Conservation (phyloP, 2,329 filamentous ascomycete genomes). For the Verticillium tricorpus region DNA sequence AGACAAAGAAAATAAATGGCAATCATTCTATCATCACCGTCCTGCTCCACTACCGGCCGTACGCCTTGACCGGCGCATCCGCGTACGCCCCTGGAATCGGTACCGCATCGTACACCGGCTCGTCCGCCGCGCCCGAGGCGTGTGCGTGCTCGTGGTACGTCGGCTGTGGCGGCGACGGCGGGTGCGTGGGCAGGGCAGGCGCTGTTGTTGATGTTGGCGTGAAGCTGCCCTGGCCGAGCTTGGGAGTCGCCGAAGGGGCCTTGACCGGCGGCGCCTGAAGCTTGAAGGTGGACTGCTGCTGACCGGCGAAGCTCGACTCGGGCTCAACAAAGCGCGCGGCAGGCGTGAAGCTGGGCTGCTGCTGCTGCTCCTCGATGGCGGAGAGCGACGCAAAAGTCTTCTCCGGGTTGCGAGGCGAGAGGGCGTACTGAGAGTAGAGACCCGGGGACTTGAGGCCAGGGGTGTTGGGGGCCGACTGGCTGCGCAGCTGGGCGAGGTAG, state of each 20-base stretch:
- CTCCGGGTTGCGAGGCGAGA: slow-evolving; percentile 36
- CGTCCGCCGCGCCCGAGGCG: slow-evolving; percentile 67
- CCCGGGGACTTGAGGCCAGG: slow-evolving; percentile 72
- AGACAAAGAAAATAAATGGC: neutral
- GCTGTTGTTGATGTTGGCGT: slow-evolving; percentile 39
- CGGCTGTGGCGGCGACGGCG: slow-evolving; percentile 35
- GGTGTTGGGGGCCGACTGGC: slow-evolving; percentile 91
- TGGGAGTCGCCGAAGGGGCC: slow-evolving; percentile 73
- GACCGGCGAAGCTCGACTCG: slow-evolving; percentile 54
- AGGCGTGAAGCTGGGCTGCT: slow-evolving; percentile 46
- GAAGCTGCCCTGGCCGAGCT: slow-evolving; percentile 59
- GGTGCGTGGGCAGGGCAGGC: slow-evolving; percentile 14
- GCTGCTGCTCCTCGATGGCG: slow-evolving; percentile 27
- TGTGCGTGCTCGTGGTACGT: slow-evolving; percentile 58
- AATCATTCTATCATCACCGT: neutral
- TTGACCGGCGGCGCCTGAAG: slow-evolving; percentile 81
- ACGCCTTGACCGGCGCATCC: slow-evolving; percentile 1
- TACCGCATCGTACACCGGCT: slow-evolving; percentile 79
- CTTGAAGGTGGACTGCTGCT: slow-evolving; percentile 62
- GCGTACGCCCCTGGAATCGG: slow-evolving; percentile 85
- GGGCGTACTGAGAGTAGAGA: slow-evolving; percentile 36
- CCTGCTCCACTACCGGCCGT: neutral
- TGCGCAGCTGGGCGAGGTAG: slow-evolving; percentile 80
- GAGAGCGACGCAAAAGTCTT: slow-evolving; percentile 49
- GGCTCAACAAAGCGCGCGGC: slow-evolving; percentile 56